These are phyloP conservation scores for Pseudonitzschia delicatissima DNA, from an alignment of 108 stramenopile species.

Conservation along the genomic window DNA sequence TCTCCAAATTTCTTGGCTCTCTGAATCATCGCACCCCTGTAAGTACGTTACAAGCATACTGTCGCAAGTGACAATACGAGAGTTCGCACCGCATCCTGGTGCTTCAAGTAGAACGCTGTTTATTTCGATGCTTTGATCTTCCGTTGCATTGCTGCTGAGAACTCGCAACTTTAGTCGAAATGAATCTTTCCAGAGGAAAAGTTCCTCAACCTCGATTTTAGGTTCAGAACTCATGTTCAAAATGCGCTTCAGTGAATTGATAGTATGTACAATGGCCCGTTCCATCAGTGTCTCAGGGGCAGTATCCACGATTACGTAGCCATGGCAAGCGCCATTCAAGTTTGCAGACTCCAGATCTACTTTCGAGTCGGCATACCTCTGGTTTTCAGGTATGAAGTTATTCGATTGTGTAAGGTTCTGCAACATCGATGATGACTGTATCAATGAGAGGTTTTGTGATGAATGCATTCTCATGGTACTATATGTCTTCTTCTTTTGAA, in stretches of 20 bases:
- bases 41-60: not conserved
- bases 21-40: not conserved
- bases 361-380: not conserved
- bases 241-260: not conserved
- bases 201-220: not conserved
- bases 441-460: not conserved
- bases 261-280: not conserved
- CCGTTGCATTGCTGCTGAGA: not conserved
- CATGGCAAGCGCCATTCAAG: not conserved
- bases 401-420: not conserved
- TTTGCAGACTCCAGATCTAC: not conserved
- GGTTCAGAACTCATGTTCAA: not conserved
- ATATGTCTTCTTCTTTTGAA: not conserved
- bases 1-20: not conserved
- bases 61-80: not conserved
- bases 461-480: not conserved
- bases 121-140: not conserved
- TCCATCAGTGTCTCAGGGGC: not conserved
- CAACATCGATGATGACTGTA: not conserved
- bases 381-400: not conserved
- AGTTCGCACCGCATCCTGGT: not conserved
- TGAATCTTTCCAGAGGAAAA: slow-evolving; percentile 11
- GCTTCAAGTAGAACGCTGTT: not conserved
- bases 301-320: not conserved
- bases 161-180: not conserved